Evolutionary conservation across 768 basidiomycete genomes (phyloP).

Genomic region (Suillus discolor): DNA sequence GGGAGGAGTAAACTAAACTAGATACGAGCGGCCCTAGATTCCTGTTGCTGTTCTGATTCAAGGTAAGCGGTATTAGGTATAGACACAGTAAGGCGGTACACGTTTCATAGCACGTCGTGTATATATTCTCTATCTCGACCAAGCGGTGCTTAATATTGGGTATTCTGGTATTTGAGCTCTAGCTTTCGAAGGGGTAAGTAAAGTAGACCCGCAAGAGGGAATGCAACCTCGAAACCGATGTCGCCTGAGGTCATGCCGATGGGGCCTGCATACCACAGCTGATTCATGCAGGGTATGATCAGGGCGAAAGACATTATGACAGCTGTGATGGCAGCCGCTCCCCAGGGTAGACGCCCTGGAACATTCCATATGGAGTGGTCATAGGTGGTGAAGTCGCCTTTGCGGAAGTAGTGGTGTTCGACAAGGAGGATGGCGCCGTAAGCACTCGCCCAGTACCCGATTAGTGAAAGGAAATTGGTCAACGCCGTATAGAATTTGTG

Average conservation of each 20-base stretch:
- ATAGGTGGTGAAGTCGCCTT: conserved; percentile 50
- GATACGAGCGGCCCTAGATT: not conserved
- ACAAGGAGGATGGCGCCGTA: conserved; percentile 61
- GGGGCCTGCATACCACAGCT: conserved; percentile 72
- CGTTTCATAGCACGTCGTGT: not conserved
- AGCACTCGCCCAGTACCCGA: conserved; percentile 62
- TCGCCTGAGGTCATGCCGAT: conserved; percentile 67
- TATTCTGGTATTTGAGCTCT: conserved; percentile 41
- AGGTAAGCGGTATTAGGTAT: not conserved
- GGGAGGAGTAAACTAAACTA: not conserved
- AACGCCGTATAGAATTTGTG: conserved; percentile 65
- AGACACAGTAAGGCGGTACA: not conserved
- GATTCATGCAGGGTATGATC: conserved; percentile 67
- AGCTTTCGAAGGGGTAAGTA: conserved; percentile 59
- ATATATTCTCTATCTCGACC: not conserved
- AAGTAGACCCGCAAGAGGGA: conserved; percentile 44
- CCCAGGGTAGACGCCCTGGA: conserved; percentile 55
- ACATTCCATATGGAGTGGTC: conserved; percentile 53
- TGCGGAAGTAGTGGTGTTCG: conserved; percentile 71
- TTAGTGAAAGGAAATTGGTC: conserved; percentile 67
- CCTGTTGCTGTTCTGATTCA: not conserved
- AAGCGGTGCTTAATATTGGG: conserved; percentile 16
- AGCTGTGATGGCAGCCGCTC: conserved; percentile 60
- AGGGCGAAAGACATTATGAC: conserved; percentile 54
- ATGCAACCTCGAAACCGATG: conserved; percentile 69